These are phyloP conservation scores for Aciculoconidium aculeatum DNA, from an alignment of 805 yeast species.

Conservation along the genomic window DNA sequence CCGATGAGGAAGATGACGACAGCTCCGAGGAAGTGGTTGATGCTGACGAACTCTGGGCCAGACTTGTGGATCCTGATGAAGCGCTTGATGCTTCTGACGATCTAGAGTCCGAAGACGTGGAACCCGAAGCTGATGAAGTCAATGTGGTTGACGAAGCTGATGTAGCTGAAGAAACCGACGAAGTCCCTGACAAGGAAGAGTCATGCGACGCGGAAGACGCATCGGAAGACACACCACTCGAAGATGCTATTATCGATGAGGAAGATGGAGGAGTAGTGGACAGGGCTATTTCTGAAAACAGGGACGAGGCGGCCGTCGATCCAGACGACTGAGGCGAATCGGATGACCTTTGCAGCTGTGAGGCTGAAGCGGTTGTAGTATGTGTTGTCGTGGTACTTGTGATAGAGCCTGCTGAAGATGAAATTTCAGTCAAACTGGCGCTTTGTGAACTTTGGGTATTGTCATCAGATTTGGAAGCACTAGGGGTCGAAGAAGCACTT, in stretches of 20 bases:
- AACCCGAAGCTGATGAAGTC: conserved; percentile 1
- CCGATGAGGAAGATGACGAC: conserved; percentile 1
- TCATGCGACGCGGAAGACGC: too few relatives aligned
- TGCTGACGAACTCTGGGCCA: not conserved
- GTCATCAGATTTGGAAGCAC: too few relatives aligned
- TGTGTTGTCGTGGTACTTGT: too few relatives aligned
- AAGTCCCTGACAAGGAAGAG: not conserved
- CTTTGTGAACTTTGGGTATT: too few relatives aligned
- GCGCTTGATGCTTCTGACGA: conserved; percentile 5
- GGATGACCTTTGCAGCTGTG: too few relatives aligned
- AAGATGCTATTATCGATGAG: not conserved
- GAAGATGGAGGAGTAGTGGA: conserved; percentile 5
- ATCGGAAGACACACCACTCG: not conserved
- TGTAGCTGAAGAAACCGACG: not conserved
- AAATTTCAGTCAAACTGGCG: too few relatives aligned
- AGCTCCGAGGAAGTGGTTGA: conserved; percentile 2
- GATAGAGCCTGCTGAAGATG: too few relatives aligned
- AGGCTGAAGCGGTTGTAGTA: too few relatives aligned
- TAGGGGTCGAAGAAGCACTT: too few relatives aligned
- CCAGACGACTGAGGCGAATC: too few relatives aligned
- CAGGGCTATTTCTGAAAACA: not conserved
- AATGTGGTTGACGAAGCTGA: conserved; percentile 3
- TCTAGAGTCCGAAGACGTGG: conserved; percentile 5
- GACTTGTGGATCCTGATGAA: not conserved
- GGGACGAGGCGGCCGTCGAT: conserved; percentile 3